Conservation (phyloP, 495 filamentous ascomycete genomes). For the Penicillium diatomitis region DNA sequence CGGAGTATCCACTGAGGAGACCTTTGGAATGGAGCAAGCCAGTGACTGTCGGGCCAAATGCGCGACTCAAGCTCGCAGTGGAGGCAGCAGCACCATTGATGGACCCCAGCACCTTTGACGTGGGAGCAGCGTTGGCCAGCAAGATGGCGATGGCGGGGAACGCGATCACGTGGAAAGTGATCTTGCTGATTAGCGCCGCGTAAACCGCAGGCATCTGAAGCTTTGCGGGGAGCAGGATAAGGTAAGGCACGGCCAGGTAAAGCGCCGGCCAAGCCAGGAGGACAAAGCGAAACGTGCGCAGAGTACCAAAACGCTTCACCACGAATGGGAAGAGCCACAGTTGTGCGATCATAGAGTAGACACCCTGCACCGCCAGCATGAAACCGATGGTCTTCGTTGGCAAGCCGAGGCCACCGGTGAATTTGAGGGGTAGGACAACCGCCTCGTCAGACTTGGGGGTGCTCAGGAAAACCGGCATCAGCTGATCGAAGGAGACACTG, state of each 20-base stretch:
- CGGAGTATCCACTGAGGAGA: conserved; percentile 67
- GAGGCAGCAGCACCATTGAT: conserved; percentile 93
- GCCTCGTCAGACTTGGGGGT: conserved; percentile 49
- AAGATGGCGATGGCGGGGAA: conserved; percentile 84
- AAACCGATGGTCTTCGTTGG: conserved; percentile 74
- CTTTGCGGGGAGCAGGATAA: conserved; percentile 66
- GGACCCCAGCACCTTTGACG: conserved; percentile 68
- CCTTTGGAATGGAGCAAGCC: conserved; percentile 78
- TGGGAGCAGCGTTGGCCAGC: conserved; percentile 74
- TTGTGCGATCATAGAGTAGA: conserved; percentile 78
- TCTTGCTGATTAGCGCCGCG: conserved; percentile 72
- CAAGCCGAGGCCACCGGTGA: conserved; percentile 77
- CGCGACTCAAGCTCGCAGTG: conserved; percentile 75
- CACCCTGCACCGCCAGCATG: conserved; percentile 81
- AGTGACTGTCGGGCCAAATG: conserved; percentile 80
- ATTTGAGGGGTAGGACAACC: conserved; percentile 70
- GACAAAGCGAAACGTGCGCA: conserved; percentile 71
- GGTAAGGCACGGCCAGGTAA: conserved; percentile 81
- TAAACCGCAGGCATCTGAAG: conserved; percentile 67
- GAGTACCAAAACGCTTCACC: conserved; percentile 59
- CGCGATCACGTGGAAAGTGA: conserved; percentile 73
- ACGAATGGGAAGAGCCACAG: conserved; percentile 73
- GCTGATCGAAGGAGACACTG: conserved; percentile 86
- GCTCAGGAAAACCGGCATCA: conserved; percentile 87
- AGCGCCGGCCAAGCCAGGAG: conserved; percentile 78